A percentile compares a stretch with the other conserved stretches of the same genome.
Evolutionary conservation across 2,329 filamentous ascomycete genomes (phyloP).

Genomic region (Drechslerella coelobrocha): DNA sequence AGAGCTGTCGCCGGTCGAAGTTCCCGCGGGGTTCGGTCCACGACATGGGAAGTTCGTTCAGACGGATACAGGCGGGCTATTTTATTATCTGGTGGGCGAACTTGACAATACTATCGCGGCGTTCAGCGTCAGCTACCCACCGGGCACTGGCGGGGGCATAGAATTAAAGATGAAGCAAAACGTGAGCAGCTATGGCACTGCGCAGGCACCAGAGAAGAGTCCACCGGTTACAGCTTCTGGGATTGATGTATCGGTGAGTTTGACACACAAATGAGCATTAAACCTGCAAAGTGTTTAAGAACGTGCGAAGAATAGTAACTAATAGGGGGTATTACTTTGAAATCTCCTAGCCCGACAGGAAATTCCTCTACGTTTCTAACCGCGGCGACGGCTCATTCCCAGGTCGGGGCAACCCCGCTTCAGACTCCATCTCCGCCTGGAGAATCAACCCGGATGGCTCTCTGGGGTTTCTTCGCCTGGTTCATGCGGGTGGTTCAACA

Average conservation of each 20-base stretch:
- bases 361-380: constrained; percentile 72
- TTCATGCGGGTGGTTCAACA: constrained; percentile 68
- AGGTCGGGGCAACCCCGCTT: constrained; percentile 59
- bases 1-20: constrained; percentile 60
- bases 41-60: constrained; percentile 61
- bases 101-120: constrained; percentile 66
- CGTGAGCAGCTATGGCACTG: constrained; percentile 59
- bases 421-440: constrained; percentile 72
- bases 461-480: constrained; percentile 65
- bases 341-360: constrained; percentile 63
- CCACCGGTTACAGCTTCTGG: constrained; percentile 63
- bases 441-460: constrained; percentile 66
- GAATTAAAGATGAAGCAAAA: constrained; percentile 59
- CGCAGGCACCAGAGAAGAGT: constrained; percentile 11
- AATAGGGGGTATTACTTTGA: neutral
- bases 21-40: constrained; percentile 67
- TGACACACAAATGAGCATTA: too few relatives aligned
- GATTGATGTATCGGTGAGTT: constrained; percentile 66
- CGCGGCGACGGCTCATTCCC: constrained; percentile 67
- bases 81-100: constrained; percentile 70
- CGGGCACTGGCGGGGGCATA: constrained; percentile 55
- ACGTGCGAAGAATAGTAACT: too few relatives aligned
- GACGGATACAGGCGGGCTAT: constrained; percentile 61
- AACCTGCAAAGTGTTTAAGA: too few relatives aligned
- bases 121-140: constrained; percentile 65